Evolutionary conservation across 768 basidiomycete genomes (phyloP).

Genomic region (Suillus discolor): DNA sequence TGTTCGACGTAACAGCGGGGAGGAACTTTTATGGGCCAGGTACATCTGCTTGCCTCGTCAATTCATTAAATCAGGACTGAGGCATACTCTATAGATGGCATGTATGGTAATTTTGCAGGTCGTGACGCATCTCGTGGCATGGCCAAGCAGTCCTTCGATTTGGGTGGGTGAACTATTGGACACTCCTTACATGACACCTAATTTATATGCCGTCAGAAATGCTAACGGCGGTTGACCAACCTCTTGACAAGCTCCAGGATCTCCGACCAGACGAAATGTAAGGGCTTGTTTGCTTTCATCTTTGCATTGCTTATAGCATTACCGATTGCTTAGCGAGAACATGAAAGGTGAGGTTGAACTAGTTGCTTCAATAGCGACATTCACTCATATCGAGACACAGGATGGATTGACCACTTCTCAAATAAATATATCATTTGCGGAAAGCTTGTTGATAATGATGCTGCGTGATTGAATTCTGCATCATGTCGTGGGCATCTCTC

Average conservation of each 20-base stretch:
- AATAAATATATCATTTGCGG: slow-evolving; percentile 93
- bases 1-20: slow-evolving; percentile 93
- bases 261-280: slow-evolving; percentile 83
- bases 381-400: slow-evolving; percentile 35
- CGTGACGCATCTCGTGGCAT: slow-evolving; percentile 95
- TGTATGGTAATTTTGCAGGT: slow-evolving; percentile 98
- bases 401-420: slow-evolving; percentile 93
- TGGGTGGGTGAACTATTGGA: slow-evolving; percentile 53
- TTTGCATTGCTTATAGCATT: neutral
- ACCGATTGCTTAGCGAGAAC: slow-evolving; percentile 64
- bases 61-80: slow-evolving; percentile 4
- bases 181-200: slow-evolving; percentile 4
- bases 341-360: slow-evolving; percentile 65
- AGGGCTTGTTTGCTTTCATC: slow-evolving; percentile 30
- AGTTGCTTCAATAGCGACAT: slow-evolving; percentile 7
- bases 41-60: slow-evolving; percentile 39
- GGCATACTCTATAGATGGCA: slow-evolving; percentile 62
- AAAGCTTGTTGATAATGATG: slow-evolving; percentile 81
- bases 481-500: neutral
- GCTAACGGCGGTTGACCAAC: slow-evolving; percentile 86
- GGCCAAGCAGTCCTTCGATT: slow-evolving; percentile 96
- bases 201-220: slow-evolving; percentile 57
- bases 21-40: slow-evolving; percentile 94
- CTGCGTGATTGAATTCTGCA: slow-evolving; percentile 25
- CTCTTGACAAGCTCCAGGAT: slow-evolving; percentile 82